A percentile compares a stretch with the other conserved stretches of the same genome.
phyloP scores from a whole-genome alignment of 352 stramenopile genomes.

The Phytophthora boehmeriae region DNA sequence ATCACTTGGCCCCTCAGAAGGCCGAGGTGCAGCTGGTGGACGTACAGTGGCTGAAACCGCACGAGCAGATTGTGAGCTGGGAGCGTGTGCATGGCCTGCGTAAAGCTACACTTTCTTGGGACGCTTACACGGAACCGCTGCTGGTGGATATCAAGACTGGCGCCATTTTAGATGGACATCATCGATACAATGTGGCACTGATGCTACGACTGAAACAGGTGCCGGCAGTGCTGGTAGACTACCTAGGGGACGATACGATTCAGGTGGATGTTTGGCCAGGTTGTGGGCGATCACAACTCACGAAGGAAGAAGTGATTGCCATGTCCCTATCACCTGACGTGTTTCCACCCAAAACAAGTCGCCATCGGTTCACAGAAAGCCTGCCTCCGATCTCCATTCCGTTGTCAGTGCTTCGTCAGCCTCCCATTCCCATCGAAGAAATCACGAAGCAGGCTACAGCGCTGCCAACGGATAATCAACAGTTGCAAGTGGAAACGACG shows the following conservation, averaged over 20 bases:
- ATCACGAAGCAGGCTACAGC: constrained; percentile 22
- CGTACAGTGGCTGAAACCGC: constrained; percentile 82
- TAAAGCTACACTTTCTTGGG: constrained; percentile 80
- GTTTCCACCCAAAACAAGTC: constrained; percentile 86
- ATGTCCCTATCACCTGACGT: constrained; percentile 84
- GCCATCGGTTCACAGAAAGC: constrained; percentile 81
- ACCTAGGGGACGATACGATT: constrained; percentile 75
- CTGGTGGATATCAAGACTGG: constrained; percentile 82
- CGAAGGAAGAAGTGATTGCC: constrained; percentile 82
- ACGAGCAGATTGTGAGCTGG: constrained; percentile 85
- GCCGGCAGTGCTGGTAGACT: constrained; percentile 81
- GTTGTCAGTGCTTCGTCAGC: constrained; percentile 69
- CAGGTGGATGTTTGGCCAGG: constrained; percentile 81
- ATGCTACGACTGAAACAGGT: constrained; percentile 76
- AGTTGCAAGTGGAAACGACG: constrained; percentile 18
- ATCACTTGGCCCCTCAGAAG: constrained; percentile 73
- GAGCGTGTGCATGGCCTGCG: constrained; percentile 80
- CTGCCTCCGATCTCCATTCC: constrained; percentile 85
- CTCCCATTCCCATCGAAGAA: constrained; percentile 57
- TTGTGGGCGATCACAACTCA: constrained; percentile 66
- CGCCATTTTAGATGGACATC: constrained; percentile 84
- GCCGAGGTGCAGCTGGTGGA: constrained; percentile 83
- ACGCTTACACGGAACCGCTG: constrained; percentile 82
- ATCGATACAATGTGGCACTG: constrained; percentile 81
- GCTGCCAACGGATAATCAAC: constrained; percentile 14